A percentile compares a stretch with the other conserved stretches of the same genome.
phyloP scores from a whole-genome alignment of 257 asterid species.

The Lycium barbarum region DNA sequence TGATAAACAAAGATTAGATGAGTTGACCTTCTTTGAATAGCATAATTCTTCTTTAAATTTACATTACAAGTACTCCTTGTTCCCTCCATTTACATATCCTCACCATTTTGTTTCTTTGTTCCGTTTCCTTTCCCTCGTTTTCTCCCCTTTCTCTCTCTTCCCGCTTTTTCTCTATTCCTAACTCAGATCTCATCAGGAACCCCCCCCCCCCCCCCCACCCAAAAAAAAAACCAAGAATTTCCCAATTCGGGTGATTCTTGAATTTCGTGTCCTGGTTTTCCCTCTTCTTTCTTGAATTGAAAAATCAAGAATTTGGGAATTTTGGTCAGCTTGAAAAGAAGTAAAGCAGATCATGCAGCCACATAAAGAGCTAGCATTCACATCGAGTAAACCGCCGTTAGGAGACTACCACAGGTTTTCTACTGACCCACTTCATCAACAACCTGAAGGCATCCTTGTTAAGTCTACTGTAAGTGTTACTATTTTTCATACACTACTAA shows the following conservation, averaged over 20 bases:
- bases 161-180: conserved; percentile 47
- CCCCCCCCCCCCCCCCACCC: too few species aligned
- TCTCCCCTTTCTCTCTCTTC: conserved; percentile 52
- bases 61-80: conserved; percentile 26
- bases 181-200: conserved; percentile 43
- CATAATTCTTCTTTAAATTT: neutral
- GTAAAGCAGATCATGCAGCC: conserved; percentile 52
- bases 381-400: conserved; percentile 72
- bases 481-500: neutral
- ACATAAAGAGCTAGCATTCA: conserved; percentile 54
- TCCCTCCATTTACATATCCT: conserved; percentile 98
- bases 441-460: conserved; percentile 62
- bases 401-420: conserved; percentile 77
- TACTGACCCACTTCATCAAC: conserved; percentile 51
- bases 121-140: conserved; percentile 51
- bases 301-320: conserved; percentile 30
- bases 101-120: conserved; percentile 83
- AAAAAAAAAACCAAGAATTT: neutral
- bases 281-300: conserved; percentile 32
- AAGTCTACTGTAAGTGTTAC: conserved; percentile 67
- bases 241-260: conserved; percentile 13
- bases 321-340: conserved; percentile 29
- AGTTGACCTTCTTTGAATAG: neutral
- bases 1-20: neutral
- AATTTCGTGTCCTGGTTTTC: neutral